Conservation (phyloP, 1,284 basidiomycete genomes). For the Puccinia hordei region DNA sequence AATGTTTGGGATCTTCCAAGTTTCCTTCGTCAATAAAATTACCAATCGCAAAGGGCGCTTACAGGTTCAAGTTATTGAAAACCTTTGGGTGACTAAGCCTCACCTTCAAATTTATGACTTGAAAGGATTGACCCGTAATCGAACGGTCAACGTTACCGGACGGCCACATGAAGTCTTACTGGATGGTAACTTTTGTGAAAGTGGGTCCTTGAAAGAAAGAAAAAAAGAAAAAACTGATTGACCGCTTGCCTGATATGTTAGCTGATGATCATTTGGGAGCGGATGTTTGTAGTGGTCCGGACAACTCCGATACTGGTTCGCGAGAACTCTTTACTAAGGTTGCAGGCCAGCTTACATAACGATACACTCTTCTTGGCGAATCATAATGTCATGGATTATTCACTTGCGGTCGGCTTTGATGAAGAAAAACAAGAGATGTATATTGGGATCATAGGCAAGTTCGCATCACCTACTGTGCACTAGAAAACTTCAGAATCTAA, state of each 20-base stretch:
- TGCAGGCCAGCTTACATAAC: constrained; percentile 86
- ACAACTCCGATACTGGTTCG: constrained; percentile 83
- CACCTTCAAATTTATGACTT: constrained; percentile 69
- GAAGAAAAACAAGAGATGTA: constrained; percentile 48
- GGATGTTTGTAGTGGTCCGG: constrained; percentile 52
- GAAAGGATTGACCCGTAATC: constrained; percentile 87
- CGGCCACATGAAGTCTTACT: constrained; percentile 87
- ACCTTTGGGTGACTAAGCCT: constrained; percentile 63
- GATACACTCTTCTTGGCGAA: constrained; percentile 83
- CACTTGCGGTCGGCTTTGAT: constrained; percentile 90
- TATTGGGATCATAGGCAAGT: constrained; percentile 50
- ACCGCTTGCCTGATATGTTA: background rate
- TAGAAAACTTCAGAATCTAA: background rate
- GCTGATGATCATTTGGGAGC: background rate
- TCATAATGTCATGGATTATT: constrained; percentile 99
- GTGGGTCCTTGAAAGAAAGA: constrained; percentile 21
- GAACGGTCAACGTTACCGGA: constrained; percentile 86
- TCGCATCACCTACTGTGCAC: background rate
- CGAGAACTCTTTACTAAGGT: constrained; percentile 89
- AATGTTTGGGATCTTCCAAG: constrained; percentile 95
- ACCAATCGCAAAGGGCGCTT: constrained; percentile 80
- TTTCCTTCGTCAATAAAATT: constrained; percentile 83
- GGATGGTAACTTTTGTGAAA: constrained; percentile 86
- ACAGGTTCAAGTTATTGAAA: constrained; percentile 96
- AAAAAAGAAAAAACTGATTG: constrained; percentile 2